These are phyloP conservation scores for Paracoccidioides brasiliensis DNA, from an alignment of 2,329 filamentous ascomycete species.

Conservation along the genomic window DNA sequence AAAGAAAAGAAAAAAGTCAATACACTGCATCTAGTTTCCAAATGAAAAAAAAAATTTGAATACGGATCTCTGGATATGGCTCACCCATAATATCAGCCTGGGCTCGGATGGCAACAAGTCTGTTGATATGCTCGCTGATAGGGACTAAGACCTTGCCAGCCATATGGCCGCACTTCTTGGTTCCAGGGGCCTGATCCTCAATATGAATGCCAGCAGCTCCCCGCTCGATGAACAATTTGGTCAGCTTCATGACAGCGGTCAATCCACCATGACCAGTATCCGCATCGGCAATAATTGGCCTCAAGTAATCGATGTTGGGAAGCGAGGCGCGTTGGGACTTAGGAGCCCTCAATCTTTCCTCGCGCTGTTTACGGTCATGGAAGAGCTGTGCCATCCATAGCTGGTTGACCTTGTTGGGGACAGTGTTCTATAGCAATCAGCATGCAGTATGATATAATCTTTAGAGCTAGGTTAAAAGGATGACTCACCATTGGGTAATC, in stretches of 20 bases:
- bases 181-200: conserved; percentile 94
- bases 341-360: conserved; percentile 72
- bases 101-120: conserved; percentile 86
- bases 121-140: conserved; percentile 95
- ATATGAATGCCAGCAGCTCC: conserved; percentile 97
- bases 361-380: conserved; percentile 97
- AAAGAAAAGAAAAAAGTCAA: no score
- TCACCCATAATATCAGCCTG: conserved; percentile 97
- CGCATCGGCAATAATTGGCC: conserved; percentile 90
- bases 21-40: background rate
- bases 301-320: conserved; percentile 80
- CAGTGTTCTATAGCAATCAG: conserved; percentile 56
- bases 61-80: conserved; percentile 5
- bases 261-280: conserved; percentile 95
- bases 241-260: conserved; percentile 99
- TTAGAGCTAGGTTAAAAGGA: background rate
- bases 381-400: conserved; percentile 98
- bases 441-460: conserved; percentile 4
- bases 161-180: conserved; percentile 99
- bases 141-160: conserved; percentile 95
- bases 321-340: conserved; percentile 59
- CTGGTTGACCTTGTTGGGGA: conserved; percentile 95
- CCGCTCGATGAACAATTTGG: conserved; percentile 92
- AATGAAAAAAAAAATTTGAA: background rate
- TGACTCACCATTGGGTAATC: conserved; percentile 77